A percentile compares a stretch with the other conserved stretches of the same genome.
Evolutionary conservation across 1,284 basidiomycete genomes (phyloP).

Genomic region (Schizopora paradoxa): DNA sequence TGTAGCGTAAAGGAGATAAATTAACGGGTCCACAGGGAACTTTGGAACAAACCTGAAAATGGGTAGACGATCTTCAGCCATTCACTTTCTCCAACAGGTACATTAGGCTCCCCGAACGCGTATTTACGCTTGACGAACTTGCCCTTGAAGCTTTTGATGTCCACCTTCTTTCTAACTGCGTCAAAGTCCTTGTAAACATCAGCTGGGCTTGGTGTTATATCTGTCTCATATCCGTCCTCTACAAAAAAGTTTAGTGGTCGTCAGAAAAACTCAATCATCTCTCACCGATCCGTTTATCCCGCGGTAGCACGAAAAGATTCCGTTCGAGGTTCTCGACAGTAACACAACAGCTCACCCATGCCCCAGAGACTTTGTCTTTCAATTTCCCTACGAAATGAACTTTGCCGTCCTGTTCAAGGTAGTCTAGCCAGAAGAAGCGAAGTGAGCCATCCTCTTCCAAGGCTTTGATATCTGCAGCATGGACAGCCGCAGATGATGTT

Average conservation of each 20-base stretch:
- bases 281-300: constrained; percentile 59
- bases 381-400: constrained; percentile 87
- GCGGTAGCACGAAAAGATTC: constrained; percentile 91
- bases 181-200: constrained; percentile 89
- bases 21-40: too few species aligned
- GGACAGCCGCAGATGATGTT: constrained; percentile 34
- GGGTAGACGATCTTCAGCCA: constrained; percentile 94
- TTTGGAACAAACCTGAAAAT: constrained; percentile 59
- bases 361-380: constrained; percentile 61
- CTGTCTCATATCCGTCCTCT: constrained; percentile 63
- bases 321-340: constrained; percentile 84
- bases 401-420: constrained; percentile 75
- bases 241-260: constrained; percentile 18
- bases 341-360: constrained; percentile 86
- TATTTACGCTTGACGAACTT: constrained; percentile 91
- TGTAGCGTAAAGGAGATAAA: constrained; percentile 24
- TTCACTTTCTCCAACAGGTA: constrained; percentile 75
- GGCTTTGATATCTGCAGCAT: constrained; percentile 47
- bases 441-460: constrained; percentile 79
- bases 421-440: constrained; percentile 93
- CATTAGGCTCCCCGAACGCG: constrained; percentile 84
- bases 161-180: constrained; percentile 63
- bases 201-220: constrained; percentile 58
- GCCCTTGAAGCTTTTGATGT: constrained; percentile 74
- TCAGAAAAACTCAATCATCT: constrained; percentile 3